These are phyloP conservation scores for Phellopilus nigrolimitatus DNA, from an alignment of 1,284 basidiomycete genomes.

Conservation along the genomic window DNA sequence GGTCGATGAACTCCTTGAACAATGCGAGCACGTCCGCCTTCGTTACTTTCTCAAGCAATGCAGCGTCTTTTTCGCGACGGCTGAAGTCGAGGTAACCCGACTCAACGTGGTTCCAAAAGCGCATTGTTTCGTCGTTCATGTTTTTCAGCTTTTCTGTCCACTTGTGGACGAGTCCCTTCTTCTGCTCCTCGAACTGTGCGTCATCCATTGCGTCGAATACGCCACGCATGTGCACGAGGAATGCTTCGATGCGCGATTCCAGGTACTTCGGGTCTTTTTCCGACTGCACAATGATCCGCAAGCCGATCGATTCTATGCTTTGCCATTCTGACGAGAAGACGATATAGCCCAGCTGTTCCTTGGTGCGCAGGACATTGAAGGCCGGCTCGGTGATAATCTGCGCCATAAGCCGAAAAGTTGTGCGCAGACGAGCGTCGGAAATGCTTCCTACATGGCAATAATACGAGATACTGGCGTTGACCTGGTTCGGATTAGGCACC, in stretches of 20 bases:
- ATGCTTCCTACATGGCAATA: conserved; percentile 70
- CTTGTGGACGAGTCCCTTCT: conserved; percentile 55
- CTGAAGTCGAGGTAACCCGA: conserved; percentile 78
- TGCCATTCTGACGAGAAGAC: conserved; percentile 59
- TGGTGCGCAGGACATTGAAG: conserved; percentile 93
- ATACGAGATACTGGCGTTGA: conserved; percentile 83
- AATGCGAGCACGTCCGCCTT: conserved; percentile 78
- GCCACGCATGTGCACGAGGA: conserved; percentile 68
- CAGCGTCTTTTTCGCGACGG: conserved; percentile 65
- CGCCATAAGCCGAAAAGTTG: conserved; percentile 55
- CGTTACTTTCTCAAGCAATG: conserved; percentile 55
- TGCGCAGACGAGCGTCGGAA: conserved; percentile 51
- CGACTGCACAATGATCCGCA: conserved; percentile 90
- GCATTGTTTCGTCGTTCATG: conserved; percentile 55
- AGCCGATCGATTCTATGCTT: conserved; percentile 66
- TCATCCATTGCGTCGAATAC: conserved; percentile 54
- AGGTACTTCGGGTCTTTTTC: conserved; percentile 83
- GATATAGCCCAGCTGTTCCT: conserved; percentile 95
- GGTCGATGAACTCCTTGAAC: conserved; percentile 70
- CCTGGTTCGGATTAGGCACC: conserved; percentile 84
- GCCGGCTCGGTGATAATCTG: conserved; percentile 86
- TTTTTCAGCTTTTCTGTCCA: conserved; percentile 74
- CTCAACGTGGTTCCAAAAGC: conserved; percentile 70
- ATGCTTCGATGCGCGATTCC: conserved; percentile 85
- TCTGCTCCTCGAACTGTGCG: conserved; percentile 58